These are phyloP conservation scores for Bryopsis sp. DNA, from an alignment of 139 green algal species.

Conservation along the genomic window DNA sequence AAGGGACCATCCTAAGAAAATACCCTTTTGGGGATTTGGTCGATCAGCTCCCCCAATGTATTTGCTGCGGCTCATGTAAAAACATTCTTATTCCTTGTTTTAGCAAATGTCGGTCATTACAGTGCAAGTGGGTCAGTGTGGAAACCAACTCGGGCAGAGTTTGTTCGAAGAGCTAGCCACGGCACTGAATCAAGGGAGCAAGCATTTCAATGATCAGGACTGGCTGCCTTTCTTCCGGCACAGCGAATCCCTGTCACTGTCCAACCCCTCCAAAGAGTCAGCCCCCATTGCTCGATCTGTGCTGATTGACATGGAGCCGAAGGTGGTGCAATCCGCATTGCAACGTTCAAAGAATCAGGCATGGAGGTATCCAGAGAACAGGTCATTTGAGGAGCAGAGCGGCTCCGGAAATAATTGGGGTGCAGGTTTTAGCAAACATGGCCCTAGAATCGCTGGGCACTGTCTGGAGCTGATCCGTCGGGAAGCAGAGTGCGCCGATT, in stretches of 20 bases:
- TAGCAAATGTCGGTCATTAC: slow-evolving; percentile 68
- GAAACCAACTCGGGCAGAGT: slow-evolving; percentile 65
- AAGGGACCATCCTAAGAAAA: too few relatives aligned
- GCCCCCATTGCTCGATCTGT: slow-evolving; percentile 45
- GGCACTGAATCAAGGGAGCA: slow-evolving; percentile 26
- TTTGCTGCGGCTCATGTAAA: too few relatives aligned
- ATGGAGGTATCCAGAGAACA: slow-evolving; percentile 45
- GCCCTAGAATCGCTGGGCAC: slow-evolving; percentile 24
- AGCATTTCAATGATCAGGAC: slow-evolving; percentile 22
- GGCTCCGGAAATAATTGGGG: slow-evolving; percentile 84
- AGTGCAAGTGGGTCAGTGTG: slow-evolving; percentile 73
- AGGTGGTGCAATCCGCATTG: slow-evolving; percentile 36
- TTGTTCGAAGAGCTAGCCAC: slow-evolving; percentile 50
- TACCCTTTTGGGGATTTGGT: too few relatives aligned
- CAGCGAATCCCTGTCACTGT: neutral
- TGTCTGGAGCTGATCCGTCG: slow-evolving; percentile 45
- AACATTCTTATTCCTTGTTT: too few relatives aligned
- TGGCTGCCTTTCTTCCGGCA: slow-evolving; percentile 41
- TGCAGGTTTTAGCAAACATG: slow-evolving; percentile 56
- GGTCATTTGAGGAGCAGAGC: slow-evolving; percentile 41
- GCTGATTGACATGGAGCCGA: slow-evolving; percentile 83
- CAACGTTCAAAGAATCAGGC: neutral
- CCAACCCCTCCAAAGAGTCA: too few relatives aligned
- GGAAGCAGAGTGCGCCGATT: slow-evolving; percentile 64
- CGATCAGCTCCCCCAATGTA: too few relatives aligned